A percentile compares a stretch with the other conserved stretches of the same genome.
phyloP scores from a whole-genome alignment of 805 yeast species.

The Ascoidea asiatica region DNA sequence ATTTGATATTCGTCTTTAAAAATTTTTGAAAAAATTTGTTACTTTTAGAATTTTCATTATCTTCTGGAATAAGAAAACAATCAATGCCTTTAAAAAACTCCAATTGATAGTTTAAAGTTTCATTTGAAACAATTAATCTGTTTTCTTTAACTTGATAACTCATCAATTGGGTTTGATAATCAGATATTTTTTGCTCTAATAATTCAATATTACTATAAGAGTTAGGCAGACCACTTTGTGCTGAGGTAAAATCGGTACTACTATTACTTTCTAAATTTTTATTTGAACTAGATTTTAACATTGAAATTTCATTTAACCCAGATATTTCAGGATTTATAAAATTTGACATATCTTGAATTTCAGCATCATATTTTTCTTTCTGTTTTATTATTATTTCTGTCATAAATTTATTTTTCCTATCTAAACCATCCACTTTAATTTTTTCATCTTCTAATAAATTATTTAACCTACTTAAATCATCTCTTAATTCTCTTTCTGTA shows the following conservation, averaged over 20 bases:
- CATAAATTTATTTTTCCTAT: background rate
- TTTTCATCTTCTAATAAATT: constrained; percentile 11
- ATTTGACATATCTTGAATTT: background rate
- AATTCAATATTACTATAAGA: no score
- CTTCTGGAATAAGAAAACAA: background rate
- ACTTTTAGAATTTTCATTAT: background rate
- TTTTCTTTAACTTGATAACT: background rate
- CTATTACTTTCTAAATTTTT: no score
- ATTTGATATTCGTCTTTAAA: background rate
- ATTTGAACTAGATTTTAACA: no score
- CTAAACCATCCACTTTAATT: constrained; percentile 11
- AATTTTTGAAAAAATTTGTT: background rate
- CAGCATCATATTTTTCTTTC: background rate
- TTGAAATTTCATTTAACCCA: no score
- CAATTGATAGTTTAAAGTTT: background rate
- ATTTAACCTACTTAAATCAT: constrained; percentile 21
- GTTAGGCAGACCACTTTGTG: no score
- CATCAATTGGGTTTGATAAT: background rate
- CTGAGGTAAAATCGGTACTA: no score
- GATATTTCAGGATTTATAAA: no score
- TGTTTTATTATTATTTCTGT: background rate
- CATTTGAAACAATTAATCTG: background rate
- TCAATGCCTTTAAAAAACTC: background rate
- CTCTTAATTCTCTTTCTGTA: constrained; percentile 28
- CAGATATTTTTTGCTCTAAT: background rate